Evolutionary conservation across 2,329 filamentous ascomycete genomes (phyloP).

Genomic region (Scleromitrula shiraiana): DNA sequence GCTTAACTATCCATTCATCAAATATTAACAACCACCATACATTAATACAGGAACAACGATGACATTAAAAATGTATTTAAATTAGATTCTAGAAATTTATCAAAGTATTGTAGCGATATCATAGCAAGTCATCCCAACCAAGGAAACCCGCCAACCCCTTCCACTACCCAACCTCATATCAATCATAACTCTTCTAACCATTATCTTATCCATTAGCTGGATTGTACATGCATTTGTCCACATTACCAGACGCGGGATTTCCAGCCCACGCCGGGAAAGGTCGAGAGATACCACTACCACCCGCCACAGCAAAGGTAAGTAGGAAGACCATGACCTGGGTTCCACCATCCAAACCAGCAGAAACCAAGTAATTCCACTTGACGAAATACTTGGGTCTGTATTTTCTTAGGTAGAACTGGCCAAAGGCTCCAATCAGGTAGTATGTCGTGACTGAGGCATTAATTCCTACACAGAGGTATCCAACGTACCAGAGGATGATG

Average conservation of each 20-base stretch:
- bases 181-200: too few relatives aligned
- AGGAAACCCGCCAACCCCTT: too few relatives aligned
- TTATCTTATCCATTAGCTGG: conserved; percentile 14
- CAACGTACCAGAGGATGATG: conserved; percentile 57
- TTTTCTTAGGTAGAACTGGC: conserved; percentile 62
- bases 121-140: too few relatives aligned
- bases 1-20: too few relatives aligned
- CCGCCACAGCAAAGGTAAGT: conserved; percentile 53
- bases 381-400: conserved; percentile 54
- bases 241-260: conserved; percentile 15
- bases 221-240: conserved; percentile 19
- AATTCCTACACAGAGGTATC: conserved; percentile 58
- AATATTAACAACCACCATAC: too few relatives aligned
- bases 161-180: too few relatives aligned
- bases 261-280: conserved; percentile 23
- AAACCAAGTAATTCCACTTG: conserved; percentile 71
- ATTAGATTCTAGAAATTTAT: too few relatives aligned
- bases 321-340: conserved; percentile 59
- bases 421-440: conserved; percentile 57
- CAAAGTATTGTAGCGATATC: too few relatives aligned
- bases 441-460: conserved; percentile 64
- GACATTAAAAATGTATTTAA: too few relatives aligned
- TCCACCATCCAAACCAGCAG: conserved; percentile 62
- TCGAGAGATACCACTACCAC: conserved; percentile 21
- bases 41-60: too few relatives aligned